phyloP scores from a whole-genome alignment of 371 early-diverging fungal species.

The Parasitella parasitica region DNA sequence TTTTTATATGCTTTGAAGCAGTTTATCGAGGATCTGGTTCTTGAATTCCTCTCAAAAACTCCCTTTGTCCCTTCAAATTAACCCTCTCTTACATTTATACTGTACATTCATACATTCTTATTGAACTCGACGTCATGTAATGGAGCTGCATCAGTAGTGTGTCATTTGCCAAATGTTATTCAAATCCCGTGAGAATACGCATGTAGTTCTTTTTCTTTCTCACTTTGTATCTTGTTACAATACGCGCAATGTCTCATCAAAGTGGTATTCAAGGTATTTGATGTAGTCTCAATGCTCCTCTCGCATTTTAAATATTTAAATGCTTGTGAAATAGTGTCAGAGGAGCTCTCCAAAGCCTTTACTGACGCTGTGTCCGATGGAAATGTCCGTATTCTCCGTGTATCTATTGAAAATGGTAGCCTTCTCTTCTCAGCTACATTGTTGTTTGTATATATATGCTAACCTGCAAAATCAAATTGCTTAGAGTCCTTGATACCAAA shows the following conservation, averaged over 20 bases:
- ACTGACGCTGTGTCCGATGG: slow-evolving; percentile 40
- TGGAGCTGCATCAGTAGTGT: not conserved
- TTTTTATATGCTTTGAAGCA: no score
- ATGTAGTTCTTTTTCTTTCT: not conserved
- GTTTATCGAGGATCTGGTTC: no score
- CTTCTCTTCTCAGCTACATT: not conserved
- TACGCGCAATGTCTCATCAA: slow-evolving; percentile 54
- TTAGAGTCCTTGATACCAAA: slow-evolving; percentile 46
- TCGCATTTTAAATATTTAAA: not conserved
- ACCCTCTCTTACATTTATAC: no score
- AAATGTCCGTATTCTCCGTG: slow-evolving; percentile 44
- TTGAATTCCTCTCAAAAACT: no score
- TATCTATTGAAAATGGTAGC: slow-evolving; percentile 53
- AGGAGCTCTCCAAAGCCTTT: slow-evolving; percentile 51
- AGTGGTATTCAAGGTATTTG: slow-evolving; percentile 57
- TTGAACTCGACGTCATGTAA: no score
- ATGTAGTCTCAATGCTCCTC: not conserved
- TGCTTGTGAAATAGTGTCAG: slow-evolving; percentile 36
- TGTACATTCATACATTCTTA: no score
- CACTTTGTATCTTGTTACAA: not conserved
- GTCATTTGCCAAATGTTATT: not conserved
- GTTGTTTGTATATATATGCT: not conserved
- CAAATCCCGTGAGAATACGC: not conserved
- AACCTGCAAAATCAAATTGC: not conserved
- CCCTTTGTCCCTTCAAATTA: no score